Conservation (phyloP, 495 filamentous ascomycete species). For the Bacidia rubella region DNA sequence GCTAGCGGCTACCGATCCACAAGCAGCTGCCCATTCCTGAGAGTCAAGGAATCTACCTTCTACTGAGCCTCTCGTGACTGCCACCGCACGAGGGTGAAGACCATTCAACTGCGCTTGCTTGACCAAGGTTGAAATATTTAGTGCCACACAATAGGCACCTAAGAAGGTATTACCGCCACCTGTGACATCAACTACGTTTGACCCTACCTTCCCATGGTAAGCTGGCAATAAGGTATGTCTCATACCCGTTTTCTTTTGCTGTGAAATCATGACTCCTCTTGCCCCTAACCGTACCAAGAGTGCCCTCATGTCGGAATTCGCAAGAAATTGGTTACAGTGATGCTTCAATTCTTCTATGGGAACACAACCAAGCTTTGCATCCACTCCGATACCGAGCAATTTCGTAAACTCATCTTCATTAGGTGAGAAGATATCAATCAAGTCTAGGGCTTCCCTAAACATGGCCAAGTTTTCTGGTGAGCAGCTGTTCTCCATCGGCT, state of each 20-base stretch:
- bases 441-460: conserved; percentile 53
- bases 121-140: too few species aligned
- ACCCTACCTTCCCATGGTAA: neutral
- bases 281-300: neutral
- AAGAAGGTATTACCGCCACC: conserved; percentile 94
- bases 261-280: neutral
- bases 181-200: conserved; percentile 73
- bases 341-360: neutral
- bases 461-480: conserved; percentile 58
- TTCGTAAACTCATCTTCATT: conserved; percentile 76
- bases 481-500: conserved; percentile 84
- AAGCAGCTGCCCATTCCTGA: conserved; percentile 38
- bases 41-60: too few species aligned
- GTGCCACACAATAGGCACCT: conserved; percentile 41
- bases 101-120: too few species aligned
- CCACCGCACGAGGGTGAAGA: too few species aligned
- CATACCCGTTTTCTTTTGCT: conserved; percentile 20
- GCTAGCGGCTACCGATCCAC: conserved; percentile 76
- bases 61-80: too few species aligned
- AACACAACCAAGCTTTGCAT: conserved; percentile 8
- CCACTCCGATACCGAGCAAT: conserved; percentile 51
- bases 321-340: neutral
- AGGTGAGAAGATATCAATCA: conserved; percentile 75
- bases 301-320: neutral
- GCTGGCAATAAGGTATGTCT: neutral